Evolutionary conservation across 2,329 filamentous ascomycete species (phyloP), one percentile per base, ranked within the genome.

Genomic region (Penicillium capsulatum): DNA sequence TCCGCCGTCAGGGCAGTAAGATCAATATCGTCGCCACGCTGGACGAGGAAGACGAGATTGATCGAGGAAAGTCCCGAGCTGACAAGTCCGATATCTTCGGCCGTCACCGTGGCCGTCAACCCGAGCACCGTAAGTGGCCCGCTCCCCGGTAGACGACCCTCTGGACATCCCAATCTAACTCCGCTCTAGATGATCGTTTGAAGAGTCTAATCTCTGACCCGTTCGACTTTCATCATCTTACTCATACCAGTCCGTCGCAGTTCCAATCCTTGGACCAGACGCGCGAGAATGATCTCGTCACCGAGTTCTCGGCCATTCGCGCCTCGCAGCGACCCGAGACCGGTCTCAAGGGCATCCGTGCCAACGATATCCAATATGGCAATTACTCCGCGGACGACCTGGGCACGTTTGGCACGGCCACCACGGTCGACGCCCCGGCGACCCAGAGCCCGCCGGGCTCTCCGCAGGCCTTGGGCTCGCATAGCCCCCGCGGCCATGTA

Each of bases 141-240:
- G n/a, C 5, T 28, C 10, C 26, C 10, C 9, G 26, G n/a, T n/a
- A n/a, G n/a, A n/a, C n/a, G n/a, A n/a, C n/a, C n/a, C n/a, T n/a
- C n/a, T n/a, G n/a, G n/a, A n/a, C n/a, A n/a, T n/a, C n/a, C n/a
- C n/a, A n/a, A 28, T 7, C 26, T 28, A 11, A 28, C 26, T 28
- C 28, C 29, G 3, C 31, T 37, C 31, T 38, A 70, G 66, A 65
- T 48, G 60, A 65, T 38, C 60, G 61, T 14, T 40, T 68, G 37
- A 76, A 75, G 56, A 63, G 61, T 29, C 65, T 66, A 41, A 82
- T 82, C 36, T 83, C 79, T 0, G 72, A 72, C 40, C 79, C 79
- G 1, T 83, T 79, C 59, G 76, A 80, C 51, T 83, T 83, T 54
- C 77, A 81, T 46, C 79, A 82, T 53, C 60, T 83, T 36, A 77